phyloP scores from a whole-genome alignment of 139 green algal species.

The Gonium pectorale region DNA sequence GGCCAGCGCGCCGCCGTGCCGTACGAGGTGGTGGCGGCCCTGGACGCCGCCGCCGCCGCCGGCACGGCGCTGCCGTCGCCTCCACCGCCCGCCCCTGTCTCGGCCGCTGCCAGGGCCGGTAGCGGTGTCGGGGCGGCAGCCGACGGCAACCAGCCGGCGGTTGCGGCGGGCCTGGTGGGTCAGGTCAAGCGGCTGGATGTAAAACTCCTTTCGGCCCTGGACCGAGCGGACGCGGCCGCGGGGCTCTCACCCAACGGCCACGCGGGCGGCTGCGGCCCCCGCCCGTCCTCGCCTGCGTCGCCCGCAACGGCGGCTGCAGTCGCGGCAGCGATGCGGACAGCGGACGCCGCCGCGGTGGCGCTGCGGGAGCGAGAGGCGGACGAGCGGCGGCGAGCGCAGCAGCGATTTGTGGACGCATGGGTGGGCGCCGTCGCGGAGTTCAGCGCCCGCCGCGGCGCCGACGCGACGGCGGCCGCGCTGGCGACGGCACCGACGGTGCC shows the following conservation, averaged over 20 bases:
- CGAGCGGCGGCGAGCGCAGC: not conserved
- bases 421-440: conserved; percentile 8
- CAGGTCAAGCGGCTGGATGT: not conserved
- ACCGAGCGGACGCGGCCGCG: not conserved
- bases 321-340: not conserved
- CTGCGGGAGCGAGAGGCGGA: not conserved
- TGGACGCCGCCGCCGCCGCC: not conserved
- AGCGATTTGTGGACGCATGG: not conserved
- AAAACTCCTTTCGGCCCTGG: conserved; percentile 7
- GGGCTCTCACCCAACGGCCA: not conserved
- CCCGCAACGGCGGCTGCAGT: not conserved
- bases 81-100: not conserved
- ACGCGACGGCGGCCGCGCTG: not conserved
- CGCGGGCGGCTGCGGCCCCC: not conserved
- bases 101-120: not conserved
- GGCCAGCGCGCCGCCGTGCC: conserved; percentile 46
- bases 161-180: not conserved
- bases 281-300: not conserved
- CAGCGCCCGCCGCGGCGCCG: not conserved
- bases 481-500: conserved; percentile 12
- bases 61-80: not conserved
- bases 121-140: not conserved
- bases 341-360: not conserved
- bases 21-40: not conserved
- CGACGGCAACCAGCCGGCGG: not conserved